Percentiles rank a stretch among this genome's conserved stretches.
Conservation (phyloP, 108 stramenopile genomes). For the Nitzschia sp. region DNA sequence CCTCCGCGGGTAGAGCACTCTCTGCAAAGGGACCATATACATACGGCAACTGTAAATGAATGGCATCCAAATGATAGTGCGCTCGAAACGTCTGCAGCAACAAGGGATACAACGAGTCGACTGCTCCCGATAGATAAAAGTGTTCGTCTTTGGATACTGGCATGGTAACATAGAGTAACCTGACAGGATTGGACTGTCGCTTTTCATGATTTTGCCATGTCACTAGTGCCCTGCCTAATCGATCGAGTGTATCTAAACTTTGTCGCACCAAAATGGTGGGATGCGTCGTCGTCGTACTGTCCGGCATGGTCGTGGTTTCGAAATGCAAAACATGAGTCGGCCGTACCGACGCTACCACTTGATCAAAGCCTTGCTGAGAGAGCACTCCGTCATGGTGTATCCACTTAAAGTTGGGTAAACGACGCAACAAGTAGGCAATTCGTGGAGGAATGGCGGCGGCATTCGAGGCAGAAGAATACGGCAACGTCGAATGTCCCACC, state of each 20-base stretch:
- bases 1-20: neutral
- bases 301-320: neutral
- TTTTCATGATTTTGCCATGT: slow-evolving; percentile 3
- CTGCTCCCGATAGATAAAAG: slow-evolving; percentile 1
- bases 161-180: slow-evolving; percentile 13
- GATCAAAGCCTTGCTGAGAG: slow-evolving; percentile 32
- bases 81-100: slow-evolving; percentile 15
- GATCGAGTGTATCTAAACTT: slow-evolving; percentile 44
- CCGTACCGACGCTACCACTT: slow-evolving; percentile 37
- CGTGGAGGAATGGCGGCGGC: slow-evolving; percentile 54
- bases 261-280: slow-evolving; percentile 33
- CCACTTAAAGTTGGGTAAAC: slow-evolving; percentile 36
- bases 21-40: slow-evolving; percentile 31
- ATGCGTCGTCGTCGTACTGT: neutral
- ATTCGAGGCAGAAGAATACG: neutral
- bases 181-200: neutral
- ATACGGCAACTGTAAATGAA: slow-evolving; percentile 20
- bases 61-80: slow-evolving; percentile 9
- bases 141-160: slow-evolving; percentile 29
- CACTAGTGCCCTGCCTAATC: slow-evolving; percentile 33
- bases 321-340: slow-evolving; percentile 65
- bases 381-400: slow-evolving; percentile 25
- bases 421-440: slow-evolving; percentile 42
- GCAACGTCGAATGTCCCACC: slow-evolving; percentile 24
- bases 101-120: neutral